A percentile compares a stretch with the other conserved stretches of the same genome.
Evolutionary conservation across 2,329 filamentous ascomycete species (phyloP).

Genomic region (Colletotrichum noveboracense): DNA sequence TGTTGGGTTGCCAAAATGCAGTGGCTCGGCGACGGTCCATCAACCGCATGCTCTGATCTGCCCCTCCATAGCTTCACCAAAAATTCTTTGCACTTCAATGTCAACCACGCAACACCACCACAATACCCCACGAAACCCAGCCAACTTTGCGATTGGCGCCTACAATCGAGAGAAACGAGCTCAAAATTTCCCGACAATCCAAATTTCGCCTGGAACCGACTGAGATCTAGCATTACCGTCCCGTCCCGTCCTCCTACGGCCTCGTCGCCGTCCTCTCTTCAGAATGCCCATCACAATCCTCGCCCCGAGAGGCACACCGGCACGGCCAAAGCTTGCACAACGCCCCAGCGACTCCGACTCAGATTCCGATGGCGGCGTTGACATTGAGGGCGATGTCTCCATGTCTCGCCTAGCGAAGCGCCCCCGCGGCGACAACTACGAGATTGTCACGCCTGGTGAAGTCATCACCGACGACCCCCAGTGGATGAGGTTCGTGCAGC

Average conservation of each 20-base stretch:
- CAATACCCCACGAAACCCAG: neutral
- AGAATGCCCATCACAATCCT: conserved; percentile 56
- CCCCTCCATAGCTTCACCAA: conserved; percentile 21
- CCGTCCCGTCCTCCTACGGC: neutral
- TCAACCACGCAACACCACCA: neutral
- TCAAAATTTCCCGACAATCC: neutral
- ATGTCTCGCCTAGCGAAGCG: conserved; percentile 48
- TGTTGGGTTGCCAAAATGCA: neutral
- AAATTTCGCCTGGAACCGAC: neutral
- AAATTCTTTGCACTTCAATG: conserved; percentile 20
- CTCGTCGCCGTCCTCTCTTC: neutral
- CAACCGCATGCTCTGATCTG: neutral
- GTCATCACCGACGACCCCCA: conserved; percentile 89
- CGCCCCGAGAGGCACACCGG: conserved; percentile 40
- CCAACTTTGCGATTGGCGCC: neutral
- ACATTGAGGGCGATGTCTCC: conserved; percentile 48
- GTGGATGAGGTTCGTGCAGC: conserved; percentile 80
- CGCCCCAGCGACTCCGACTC: conserved; percentile 44
- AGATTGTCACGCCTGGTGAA: conserved; percentile 88
- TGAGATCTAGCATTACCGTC: neutral
- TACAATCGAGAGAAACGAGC: neutral
- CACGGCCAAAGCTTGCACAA: conserved; percentile 14
- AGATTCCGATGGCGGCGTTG: conserved; percentile 51
- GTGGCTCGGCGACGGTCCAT: neutral
- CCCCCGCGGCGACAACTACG: conserved; percentile 37